Evolutionary conservation across 164 flowering plant species (phyloP).

Genomic region (Buxus sempervirens): DNA sequence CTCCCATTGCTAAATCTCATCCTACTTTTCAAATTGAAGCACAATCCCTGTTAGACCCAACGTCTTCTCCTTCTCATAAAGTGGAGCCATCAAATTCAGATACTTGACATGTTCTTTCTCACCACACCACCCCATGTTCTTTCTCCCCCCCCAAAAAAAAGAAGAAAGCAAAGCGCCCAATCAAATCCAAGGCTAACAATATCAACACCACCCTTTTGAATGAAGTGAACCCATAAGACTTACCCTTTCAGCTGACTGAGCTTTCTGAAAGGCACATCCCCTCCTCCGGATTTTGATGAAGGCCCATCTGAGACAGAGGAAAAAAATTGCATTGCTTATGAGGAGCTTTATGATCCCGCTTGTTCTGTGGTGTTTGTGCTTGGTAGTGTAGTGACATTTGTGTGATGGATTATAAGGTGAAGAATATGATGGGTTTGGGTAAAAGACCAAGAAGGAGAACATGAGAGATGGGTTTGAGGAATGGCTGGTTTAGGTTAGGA

Average conservation of each 20-base stretch:
- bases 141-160: slow-evolving; percentile 17
- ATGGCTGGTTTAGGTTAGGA: slow-evolving; percentile 85
- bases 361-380: slow-evolving; percentile 63
- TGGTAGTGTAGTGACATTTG: slow-evolving; percentile 65
- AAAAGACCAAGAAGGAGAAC: slow-evolving; percentile 57
- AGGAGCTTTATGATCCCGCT: slow-evolving; percentile 84
- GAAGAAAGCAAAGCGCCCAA: too few relatives aligned
- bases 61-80: slow-evolving; percentile 15
- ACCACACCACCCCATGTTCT: slow-evolving; percentile 10
- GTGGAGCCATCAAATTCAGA: slow-evolving; percentile 9
- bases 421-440: slow-evolving; percentile 47
- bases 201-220: slow-evolving; percentile 58
- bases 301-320: slow-evolving; percentile 71
- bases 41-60: slow-evolving; percentile 8
- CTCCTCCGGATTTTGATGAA: slow-evolving; percentile 71
- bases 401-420: slow-evolving; percentile 73
- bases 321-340: slow-evolving; percentile 71
- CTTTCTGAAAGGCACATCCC: slow-evolving; percentile 61
- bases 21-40: slow-evolving; percentile 7
- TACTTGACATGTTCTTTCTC: slow-evolving; percentile 11
- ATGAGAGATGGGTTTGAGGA: slow-evolving; percentile 85
- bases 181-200: slow-evolving; percentile 30
- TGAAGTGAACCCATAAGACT: slow-evolving; percentile 37
- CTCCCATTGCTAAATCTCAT: slow-evolving; percentile 21
- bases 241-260: slow-evolving; percentile 38